phyloP scores from a whole-genome alignment of 192 early-diverging fungal species.

The Rhizophlyctis rosea region DNA sequence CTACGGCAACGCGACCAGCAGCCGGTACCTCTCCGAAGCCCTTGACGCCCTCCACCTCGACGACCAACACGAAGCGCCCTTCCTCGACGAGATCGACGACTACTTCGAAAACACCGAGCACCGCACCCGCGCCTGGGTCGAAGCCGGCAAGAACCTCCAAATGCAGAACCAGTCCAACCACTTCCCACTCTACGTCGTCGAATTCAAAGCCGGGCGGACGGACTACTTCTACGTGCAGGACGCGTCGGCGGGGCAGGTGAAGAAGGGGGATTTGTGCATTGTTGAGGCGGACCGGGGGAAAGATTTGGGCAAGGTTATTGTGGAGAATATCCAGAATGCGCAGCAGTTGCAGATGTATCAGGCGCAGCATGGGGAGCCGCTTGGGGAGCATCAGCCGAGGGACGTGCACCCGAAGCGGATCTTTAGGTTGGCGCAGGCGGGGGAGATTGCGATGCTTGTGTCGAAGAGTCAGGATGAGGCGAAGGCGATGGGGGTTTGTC shows the following conservation, averaged over 20 bases:
- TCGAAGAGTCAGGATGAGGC: conserved; percentile 86
- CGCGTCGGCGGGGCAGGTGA: conserved; percentile 37
- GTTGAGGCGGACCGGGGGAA: conserved; percentile 89
- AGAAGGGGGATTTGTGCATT: conserved; percentile 74
- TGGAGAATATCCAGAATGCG: conserved; percentile 56
- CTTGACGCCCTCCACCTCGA: conserved; percentile 37
- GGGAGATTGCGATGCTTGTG: conserved; percentile 77
- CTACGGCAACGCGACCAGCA: conserved; percentile 23
- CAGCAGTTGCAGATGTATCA: conserved; percentile 51
- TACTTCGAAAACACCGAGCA: conserved; percentile 67
- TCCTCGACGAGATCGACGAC: conserved; percentile 56
- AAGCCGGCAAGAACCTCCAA: conserved; percentile 60
- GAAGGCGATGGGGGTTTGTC: conserved; percentile 83
- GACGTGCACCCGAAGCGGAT: conserved; percentile 92
- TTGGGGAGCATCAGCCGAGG: conserved; percentile 52
- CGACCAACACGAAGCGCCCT: conserved; percentile 23
- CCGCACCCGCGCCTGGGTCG: conserved; percentile 54
- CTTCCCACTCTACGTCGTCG: conserved; percentile 74
- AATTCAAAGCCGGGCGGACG: conserved; percentile 84
- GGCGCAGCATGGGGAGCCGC: conserved; percentile 46
- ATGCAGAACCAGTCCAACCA: conserved; percentile 30
- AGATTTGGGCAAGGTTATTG: conserved; percentile 85
- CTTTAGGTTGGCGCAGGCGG: conserved; percentile 72
- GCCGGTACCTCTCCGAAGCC: conserved; percentile 32
- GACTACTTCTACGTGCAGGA: conserved; percentile 78